Evolutionary conservation across 139 green algal genomes (phyloP).

Genomic region (Nannochloris sp.): DNA sequence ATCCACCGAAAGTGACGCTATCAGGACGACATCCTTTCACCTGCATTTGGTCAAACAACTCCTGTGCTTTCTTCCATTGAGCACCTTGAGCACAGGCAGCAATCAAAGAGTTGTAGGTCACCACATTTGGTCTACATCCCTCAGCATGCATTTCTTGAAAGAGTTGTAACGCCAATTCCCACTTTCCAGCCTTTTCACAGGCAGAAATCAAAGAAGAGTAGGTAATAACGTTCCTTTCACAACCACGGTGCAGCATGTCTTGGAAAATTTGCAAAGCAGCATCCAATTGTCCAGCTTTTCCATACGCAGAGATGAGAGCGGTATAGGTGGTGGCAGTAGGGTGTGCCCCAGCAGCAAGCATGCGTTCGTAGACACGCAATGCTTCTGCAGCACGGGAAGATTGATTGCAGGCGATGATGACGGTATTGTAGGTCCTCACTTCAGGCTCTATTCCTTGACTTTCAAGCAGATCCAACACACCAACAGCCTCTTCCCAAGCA

Average conservation of each 20-base stretch:
- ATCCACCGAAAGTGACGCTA: constrained; percentile 77
- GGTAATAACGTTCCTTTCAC: constrained; percentile 61
- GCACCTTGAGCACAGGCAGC: constrained; percentile 50
- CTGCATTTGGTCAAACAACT: constrained; percentile 49
- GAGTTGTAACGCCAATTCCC: constrained; percentile 72
- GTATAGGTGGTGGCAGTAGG: constrained; percentile 79
- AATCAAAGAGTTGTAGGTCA: constrained; percentile 83
- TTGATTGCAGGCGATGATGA: constrained; percentile 54
- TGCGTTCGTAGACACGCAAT: constrained; percentile 68
- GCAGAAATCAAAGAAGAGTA: constrained; percentile 53
- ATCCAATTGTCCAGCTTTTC: constrained; percentile 63
- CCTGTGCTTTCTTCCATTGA: constrained; percentile 34
- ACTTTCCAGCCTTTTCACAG: constrained; percentile 60
- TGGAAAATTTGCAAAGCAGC: constrained; percentile 58
- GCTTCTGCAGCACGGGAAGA: constrained; percentile 46
- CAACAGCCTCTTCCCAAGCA: constrained; percentile 53
- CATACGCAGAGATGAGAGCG: constrained; percentile 75
- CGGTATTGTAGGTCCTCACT: constrained; percentile 80
- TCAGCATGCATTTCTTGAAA: constrained; percentile 76
- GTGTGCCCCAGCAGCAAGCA: constrained; percentile 60
- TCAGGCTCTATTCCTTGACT: constrained; percentile 68
- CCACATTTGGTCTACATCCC: constrained; percentile 66
- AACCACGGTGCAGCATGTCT: constrained; percentile 40
- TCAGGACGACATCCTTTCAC: constrained; percentile 61
- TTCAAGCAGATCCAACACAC: constrained; percentile 28